Evolutionary conservation across 768 basidiomycete genomes (phyloP).

Genomic region (Sarcomyxa edulis): DNA sequence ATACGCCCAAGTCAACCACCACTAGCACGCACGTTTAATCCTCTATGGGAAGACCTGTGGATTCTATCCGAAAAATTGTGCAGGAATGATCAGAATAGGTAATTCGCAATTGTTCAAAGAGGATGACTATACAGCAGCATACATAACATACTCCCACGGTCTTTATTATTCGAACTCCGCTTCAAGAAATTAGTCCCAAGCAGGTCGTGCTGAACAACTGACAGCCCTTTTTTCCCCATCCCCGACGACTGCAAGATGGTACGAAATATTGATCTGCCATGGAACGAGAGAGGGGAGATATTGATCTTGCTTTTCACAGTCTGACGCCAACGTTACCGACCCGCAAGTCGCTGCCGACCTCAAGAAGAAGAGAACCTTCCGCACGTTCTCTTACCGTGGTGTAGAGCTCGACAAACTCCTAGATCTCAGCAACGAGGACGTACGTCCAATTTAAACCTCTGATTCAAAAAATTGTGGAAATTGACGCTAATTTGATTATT

Average conservation of each 20-base stretch:
- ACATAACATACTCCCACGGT: no score
- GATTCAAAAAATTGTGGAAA: background rate
- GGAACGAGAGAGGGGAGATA: conserved; percentile 9
- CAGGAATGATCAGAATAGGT: no score
- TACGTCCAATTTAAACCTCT: conserved; percentile 34
- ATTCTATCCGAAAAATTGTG: conserved; percentile 84
- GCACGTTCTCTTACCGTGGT: conserved; percentile 98
- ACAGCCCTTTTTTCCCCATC: conserved; percentile 45
- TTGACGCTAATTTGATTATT: conserved; percentile 1
- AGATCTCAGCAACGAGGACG: conserved; percentile 94
- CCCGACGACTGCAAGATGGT: conserved; percentile 24
- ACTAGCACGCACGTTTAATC: conserved; percentile 68
- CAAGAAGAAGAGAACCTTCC: conserved; percentile 99
- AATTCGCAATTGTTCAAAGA: no score
- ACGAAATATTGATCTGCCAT: conserved; percentile 9
- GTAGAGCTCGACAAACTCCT: conserved; percentile 97
- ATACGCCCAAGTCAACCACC: conserved; percentile 3
- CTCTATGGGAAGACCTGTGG: conserved; percentile 87
- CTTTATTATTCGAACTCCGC: no score
- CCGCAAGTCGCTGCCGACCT: conserved; percentile 91
- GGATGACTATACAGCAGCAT: no score
- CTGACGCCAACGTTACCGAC: conserved; percentile 83
- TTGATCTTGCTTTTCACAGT: conserved; percentile 35
- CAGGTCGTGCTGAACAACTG: no score
- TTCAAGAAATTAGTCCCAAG: no score